phyloP scores from a whole-genome alignment of 2,329 filamentous ascomycete genomes.

The Phialemonium atrogriseum region DNA sequence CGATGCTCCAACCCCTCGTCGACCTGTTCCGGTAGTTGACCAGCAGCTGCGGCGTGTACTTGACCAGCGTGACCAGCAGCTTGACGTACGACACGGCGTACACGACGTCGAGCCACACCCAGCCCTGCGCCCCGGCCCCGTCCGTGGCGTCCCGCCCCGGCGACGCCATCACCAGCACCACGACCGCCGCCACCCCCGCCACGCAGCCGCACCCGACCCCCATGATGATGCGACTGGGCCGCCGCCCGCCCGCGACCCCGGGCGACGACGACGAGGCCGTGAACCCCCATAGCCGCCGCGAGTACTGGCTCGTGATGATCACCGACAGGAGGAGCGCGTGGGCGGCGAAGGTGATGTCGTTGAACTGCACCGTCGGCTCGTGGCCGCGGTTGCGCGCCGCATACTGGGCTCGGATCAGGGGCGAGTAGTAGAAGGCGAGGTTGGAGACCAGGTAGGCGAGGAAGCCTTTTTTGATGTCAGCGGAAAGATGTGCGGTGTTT shows the following conservation, averaged over 20 bases:
- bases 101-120: constrained; percentile 56
- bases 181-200: constrained; percentile 44
- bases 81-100: constrained; percentile 81
- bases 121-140: constrained; percentile 33
- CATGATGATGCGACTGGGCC: constrained; percentile 51
- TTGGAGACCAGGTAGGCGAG: constrained; percentile 70
- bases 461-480: constrained; percentile 50
- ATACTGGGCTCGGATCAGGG: constrained; percentile 72
- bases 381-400: constrained; percentile 67
- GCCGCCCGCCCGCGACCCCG: constrained; percentile 42
- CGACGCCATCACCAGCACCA: constrained; percentile 34
- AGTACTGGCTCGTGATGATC: constrained; percentile 69
- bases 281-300: constrained; percentile 70
- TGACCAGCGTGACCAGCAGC: constrained; percentile 77
- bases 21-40: constrained; percentile 79
- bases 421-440: constrained; percentile 67
- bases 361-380: constrained; percentile 76
- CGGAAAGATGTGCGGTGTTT: no score
- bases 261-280: no score
- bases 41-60: constrained; percentile 83
- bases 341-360: constrained; percentile 81
- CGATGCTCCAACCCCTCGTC: constrained; percentile 82
- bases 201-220: constrained; percentile 64
- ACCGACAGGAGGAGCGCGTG: constrained; percentile 69
- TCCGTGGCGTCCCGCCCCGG: constrained; percentile 21